These are phyloP conservation scores for Amanita inopinata DNA, from an alignment of 768 basidiomycete genomes.

Conservation along the genomic window DNA sequence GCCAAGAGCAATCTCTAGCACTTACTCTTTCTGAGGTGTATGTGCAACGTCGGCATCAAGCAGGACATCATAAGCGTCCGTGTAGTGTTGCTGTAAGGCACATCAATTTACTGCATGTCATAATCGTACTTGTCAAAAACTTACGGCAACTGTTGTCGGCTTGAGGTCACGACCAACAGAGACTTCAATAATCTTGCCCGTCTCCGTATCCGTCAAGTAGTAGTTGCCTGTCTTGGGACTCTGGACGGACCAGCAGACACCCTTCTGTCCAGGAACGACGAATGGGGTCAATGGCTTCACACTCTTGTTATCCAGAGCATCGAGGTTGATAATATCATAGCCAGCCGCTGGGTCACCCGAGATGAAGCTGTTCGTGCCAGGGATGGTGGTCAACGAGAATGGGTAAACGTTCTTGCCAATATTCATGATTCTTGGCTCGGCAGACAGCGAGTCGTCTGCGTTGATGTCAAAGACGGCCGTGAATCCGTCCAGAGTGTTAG, in stretches of 20 bases:
- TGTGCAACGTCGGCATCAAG: background rate
- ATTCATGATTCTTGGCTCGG: background rate
- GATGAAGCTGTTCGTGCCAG: background rate
- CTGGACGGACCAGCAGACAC: slow-evolving; percentile 1
- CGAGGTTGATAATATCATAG: slow-evolving; percentile 2
- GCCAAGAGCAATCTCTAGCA: background rate
- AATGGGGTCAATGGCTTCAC: background rate
- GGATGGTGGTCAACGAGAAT: slow-evolving; percentile 1
- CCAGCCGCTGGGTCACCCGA: background rate
- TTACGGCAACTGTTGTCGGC: background rate
- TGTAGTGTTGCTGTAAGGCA: background rate
- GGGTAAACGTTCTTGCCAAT: background rate
- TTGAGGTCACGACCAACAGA: background rate
- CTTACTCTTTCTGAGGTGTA: background rate
- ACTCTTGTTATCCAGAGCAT: background rate
- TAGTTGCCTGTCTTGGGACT: slow-evolving; percentile 2
- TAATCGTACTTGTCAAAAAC: background rate
- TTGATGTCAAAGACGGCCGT: background rate
- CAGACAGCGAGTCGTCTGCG: background rate
- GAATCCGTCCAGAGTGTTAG: background rate
- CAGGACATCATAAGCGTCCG: background rate
- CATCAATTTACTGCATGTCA: background rate
- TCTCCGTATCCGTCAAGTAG: slow-evolving; percentile 1
- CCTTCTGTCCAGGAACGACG: background rate
- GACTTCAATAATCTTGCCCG: background rate